Conservation (phyloP, 345 rosid genomes). For the Eucalyptus brandiana region DNA sequence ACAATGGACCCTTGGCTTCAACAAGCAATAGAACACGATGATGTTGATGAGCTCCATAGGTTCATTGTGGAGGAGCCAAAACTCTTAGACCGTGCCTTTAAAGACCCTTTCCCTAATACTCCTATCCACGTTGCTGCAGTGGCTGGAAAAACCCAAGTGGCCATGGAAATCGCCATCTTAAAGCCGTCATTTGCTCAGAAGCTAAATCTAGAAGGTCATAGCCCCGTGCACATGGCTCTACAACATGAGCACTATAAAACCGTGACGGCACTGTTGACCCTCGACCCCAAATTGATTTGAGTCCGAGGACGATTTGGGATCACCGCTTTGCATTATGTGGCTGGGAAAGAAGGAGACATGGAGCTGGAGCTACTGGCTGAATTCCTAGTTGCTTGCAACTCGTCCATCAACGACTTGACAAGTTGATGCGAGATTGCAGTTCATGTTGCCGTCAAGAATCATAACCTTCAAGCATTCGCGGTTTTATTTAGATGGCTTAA, state of each 20-base stretch:
- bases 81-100: background rate
- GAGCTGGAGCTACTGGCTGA: background rate
- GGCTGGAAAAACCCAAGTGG: background rate
- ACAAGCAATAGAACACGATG: background rate
- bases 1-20: background rate
- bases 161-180: background rate
- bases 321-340: background rate
- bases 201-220: background rate
- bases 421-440: background rate
- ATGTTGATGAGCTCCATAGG: background rate
- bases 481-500: background rate
- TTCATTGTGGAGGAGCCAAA: background rate
- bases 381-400: background rate
- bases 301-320: background rate
- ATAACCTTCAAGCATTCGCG: background rate
- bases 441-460: background rate
- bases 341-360: background rate
- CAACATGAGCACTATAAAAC: background rate
- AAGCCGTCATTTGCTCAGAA: background rate
- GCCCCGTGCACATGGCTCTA: background rate
- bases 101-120: background rate
- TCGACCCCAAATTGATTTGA: background rate
- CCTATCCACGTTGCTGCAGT: background rate
- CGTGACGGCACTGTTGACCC: background rate
- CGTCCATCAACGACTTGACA: background rate